phyloP scores from a whole-genome alignment of 495 filamentous ascomycete genomes.

The Aspergillus indologenus region DNA sequence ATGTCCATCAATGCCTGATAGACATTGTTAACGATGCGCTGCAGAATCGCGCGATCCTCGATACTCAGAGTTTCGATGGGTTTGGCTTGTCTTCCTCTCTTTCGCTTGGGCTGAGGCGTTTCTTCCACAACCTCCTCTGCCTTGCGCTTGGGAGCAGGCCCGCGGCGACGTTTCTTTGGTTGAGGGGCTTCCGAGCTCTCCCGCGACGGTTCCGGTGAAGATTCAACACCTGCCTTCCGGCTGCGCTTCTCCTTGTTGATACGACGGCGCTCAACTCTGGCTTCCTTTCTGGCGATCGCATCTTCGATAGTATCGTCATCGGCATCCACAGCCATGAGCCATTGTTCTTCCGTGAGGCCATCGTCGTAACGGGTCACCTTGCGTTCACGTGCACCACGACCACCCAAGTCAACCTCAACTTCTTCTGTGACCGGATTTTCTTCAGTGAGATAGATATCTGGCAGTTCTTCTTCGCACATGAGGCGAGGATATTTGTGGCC shows the following conservation, averaged over 20 bases:
- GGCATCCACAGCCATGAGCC: conserved; percentile 87
- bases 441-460: conserved; percentile 87
- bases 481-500: conserved; percentile 66
- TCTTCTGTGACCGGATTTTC: conserved; percentile 80
- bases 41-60: conserved; percentile 56
- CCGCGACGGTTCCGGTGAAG: conserved; percentile 70
- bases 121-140: conserved; percentile 76
- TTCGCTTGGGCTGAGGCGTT: conserved; percentile 74
- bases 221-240: conserved; percentile 52
- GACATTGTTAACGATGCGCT: conserved; percentile 68
- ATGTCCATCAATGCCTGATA: conserved; percentile 78
- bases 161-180: conserved; percentile 66
- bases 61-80: conserved; percentile 49
- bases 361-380: conserved; percentile 95
- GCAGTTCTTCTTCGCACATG: conserved; percentile 83
- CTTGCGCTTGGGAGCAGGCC: conserved; percentile 78
- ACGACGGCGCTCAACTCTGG: conserved; percentile 77
- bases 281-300: conserved; percentile 83
- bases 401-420: conserved; percentile 68
- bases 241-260: conserved; percentile 64
- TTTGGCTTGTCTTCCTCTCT: conserved; percentile 73
- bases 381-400: conserved; percentile 90
- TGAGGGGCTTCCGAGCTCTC: conserved; percentile 73
- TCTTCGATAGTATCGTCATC: conserved; percentile 93
- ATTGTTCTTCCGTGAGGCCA: conserved; percentile 96